These are phyloP conservation scores for Pythium dissimile DNA, from an alignment of 352 stramenopile species.

Conservation along the genomic window DNA sequence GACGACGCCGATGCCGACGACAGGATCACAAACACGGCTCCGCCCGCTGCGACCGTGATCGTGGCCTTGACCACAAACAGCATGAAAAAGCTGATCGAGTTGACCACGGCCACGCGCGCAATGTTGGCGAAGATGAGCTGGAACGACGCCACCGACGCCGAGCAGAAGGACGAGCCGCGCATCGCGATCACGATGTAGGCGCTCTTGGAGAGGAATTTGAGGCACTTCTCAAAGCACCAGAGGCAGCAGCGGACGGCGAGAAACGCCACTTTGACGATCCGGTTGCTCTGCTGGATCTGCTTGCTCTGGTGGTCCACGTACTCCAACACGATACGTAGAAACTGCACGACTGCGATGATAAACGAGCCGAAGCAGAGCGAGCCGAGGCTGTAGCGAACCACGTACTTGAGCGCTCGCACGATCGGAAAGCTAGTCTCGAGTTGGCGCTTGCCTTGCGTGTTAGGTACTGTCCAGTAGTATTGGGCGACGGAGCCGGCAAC, in stretches of 20 bases:
- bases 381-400: conserved; percentile 89
- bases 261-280: conserved; percentile 82
- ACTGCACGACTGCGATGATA: conserved; percentile 96
- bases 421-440: conserved; percentile 67
- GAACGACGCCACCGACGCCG: conserved; percentile 89
- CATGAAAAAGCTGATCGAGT: conserved; percentile 91
- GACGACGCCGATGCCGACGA: conserved; percentile 29
- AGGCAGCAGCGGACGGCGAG: conserved; percentile 87
- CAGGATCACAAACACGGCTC: conserved; percentile 48
- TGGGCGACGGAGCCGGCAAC: conserved; percentile 89
- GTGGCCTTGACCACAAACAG: conserved; percentile 93
- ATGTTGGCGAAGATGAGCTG: conserved; percentile 94
- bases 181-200: conserved; percentile 90
- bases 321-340: conserved; percentile 90
- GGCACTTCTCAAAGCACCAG: conserved; percentile 94
- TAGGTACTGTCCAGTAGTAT: conserved; percentile 89
- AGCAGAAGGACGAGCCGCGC: conserved; percentile 77
- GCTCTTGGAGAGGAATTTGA: conserved; percentile 98
- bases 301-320: conserved; percentile 94
- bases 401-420: conserved; percentile 47
- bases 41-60: conserved; percentile 44
- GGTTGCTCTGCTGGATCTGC: conserved; percentile 68
- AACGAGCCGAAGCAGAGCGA: conserved; percentile 96
- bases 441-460: conserved; percentile 30
- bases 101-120: conserved; percentile 87